Evolutionary conservation across 106 monocot genomes (phyloP).

Genomic region (Platanthera zijinensis): DNA sequence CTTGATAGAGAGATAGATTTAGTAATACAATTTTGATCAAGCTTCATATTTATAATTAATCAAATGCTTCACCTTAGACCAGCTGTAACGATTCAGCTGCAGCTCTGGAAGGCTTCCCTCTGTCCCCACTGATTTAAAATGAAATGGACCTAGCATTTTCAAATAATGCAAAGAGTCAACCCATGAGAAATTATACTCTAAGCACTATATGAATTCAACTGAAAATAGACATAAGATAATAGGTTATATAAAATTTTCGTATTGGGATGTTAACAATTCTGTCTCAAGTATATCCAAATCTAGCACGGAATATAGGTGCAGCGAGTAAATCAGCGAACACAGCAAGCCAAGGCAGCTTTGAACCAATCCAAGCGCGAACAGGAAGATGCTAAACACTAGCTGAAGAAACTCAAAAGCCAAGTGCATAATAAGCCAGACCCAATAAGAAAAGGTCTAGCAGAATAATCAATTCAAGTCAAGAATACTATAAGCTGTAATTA

Average conservation of each 20-base stretch:
- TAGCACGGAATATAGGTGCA: too few relatives aligned
- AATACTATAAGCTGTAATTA: too few relatives aligned
- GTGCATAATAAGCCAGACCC: too few relatives aligned
- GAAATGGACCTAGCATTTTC: slow-evolving; percentile 62
- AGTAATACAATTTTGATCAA: neutral
- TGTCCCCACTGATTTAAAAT: slow-evolving; percentile 41
- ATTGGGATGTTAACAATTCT: too few relatives aligned
- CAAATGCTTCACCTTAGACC: slow-evolving; percentile 59
- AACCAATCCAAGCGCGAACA: too few relatives aligned
- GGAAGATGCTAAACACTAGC: too few relatives aligned
- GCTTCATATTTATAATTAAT: neutral
- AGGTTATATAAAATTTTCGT: neutral
- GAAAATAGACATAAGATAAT: neutral
- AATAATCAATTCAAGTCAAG: too few relatives aligned
- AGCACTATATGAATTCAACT: neutral
- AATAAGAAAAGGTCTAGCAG: too few relatives aligned
- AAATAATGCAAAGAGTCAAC: neutral
- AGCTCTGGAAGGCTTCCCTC: slow-evolving; percentile 43
- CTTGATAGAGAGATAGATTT: neutral
- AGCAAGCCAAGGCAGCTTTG: too few relatives aligned
- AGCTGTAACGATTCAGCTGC: slow-evolving; percentile 86
- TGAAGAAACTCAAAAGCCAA: too few relatives aligned
- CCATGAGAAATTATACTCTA: neutral
- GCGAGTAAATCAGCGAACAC: too few relatives aligned
- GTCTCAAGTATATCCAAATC: too few relatives aligned